Evolutionary conservation across 176 grass and related monocot species (phyloP), one percentile per base, ranked within the genome.

Genomic region (Ananas comosus): DNA sequence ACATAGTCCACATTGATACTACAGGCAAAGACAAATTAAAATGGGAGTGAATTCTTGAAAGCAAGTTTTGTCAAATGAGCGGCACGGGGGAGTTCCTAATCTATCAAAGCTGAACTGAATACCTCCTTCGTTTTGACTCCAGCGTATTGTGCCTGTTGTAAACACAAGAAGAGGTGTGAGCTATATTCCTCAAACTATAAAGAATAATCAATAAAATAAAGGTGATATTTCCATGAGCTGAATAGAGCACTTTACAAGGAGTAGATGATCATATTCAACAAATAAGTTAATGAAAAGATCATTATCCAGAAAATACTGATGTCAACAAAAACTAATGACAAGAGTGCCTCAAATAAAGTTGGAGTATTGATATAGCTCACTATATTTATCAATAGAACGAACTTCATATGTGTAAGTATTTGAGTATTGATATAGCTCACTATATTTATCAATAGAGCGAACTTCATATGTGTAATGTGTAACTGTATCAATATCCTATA

Each of bases 41-140:
- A 14, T 18, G n/a, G 54, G 6, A 58, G 16, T 59, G 14, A 59
- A 59, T 56, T 56, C 13, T n/a, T 13, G 16, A 56, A 56, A 56
- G 12, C 1, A 13, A 56, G 12, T 5, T 14, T 14, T 56, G 13
- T 0, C 16, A 56, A n/a, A 56, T 14, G 1, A 13, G 12, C 16
- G 12, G 10, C 53, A 56, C 16, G 1, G 0, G 13, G 16, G 12
- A 56, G 53, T 56, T 56, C 53, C 9, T 14, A 56, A 56, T 56
- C 16, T 56, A 12, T 56, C 13, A n/a, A 12, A 56, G 53, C 16
- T 56, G 25, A 83, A 74, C 24, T 12, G 21, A 70, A 53, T 75
- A 96, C 88, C 92, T 96, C 92, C 11, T 89, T 80, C 70, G 83
- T 89, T 82, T 73, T 77, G 10, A 91, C 66, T 76, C 77, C 86